Percentiles rank a stretch among this genome's conserved stretches.
Conservation (phyloP, 2,329 filamentous ascomycete genomes). For the Aspergillus aculeatinus region DNA sequence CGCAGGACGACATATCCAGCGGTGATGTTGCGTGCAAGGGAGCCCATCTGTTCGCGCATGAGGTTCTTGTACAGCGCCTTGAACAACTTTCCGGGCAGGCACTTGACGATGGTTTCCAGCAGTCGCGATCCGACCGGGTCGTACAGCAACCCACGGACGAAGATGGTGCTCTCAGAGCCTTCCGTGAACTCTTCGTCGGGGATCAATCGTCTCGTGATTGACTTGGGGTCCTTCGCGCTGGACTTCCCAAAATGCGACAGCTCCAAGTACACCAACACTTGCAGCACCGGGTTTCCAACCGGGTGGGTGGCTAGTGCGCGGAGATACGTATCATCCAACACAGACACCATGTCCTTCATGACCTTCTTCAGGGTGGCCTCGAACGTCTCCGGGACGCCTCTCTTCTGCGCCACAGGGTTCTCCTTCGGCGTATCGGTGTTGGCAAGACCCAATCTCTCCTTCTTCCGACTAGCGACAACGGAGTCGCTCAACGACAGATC, state of each 20-base stretch:
- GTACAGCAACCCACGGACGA: conserved; percentile 84
- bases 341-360: conserved; percentile 71
- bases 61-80: conserved; percentile 79
- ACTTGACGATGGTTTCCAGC: conserved; percentile 78
- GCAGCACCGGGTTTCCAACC: conserved; percentile 88
- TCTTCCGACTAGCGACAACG: conserved; percentile 86
- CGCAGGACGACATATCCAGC: conserved; percentile 84
- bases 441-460: conserved; percentile 73
- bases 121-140: conserved; percentile 87
- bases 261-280: conserved; percentile 84
- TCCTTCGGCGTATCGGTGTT: conserved; percentile 53
- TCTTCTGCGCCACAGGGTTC: conserved; percentile 46
- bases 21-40: conserved; percentile 82
- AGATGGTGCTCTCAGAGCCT: conserved; percentile 70
- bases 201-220: conserved; percentile 73
- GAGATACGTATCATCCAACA: conserved; percentile 75
- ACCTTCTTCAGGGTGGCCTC: conserved; percentile 75
- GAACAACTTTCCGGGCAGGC: conserved; percentile 84
- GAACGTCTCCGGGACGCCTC: conserved; percentile 75
- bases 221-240: conserved; percentile 62
- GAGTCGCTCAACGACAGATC: conserved; percentile 67
- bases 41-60: conserved; percentile 76
- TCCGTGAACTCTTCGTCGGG: conserved; percentile 76
- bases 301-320: conserved; percentile 83
- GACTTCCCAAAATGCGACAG: conserved; percentile 70